Percentiles rank a stretch among this genome's conserved stretches.
Conservation (phyloP, 2,329 filamentous ascomycete species). For the Aspergillus arachidicola region DNA sequence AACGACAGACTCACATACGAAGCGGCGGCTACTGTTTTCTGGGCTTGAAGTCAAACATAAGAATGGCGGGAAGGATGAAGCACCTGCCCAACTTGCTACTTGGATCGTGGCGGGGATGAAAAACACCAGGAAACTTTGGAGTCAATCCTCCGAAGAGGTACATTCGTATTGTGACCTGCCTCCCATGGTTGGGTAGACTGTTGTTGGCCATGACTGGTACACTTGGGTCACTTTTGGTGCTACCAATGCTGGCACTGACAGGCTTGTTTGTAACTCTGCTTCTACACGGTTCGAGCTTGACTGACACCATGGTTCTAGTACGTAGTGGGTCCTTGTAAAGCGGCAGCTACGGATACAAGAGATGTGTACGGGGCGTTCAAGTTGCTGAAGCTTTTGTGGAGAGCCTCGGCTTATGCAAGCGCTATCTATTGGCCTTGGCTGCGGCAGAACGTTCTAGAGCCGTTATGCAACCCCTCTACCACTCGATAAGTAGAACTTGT, state of each 20-base stretch:
- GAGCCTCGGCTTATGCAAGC: not conserved
- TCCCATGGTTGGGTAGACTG: conserved; percentile 3
- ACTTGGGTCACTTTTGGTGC: not conserved
- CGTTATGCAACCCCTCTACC: not conserved
- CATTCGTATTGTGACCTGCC: not conserved
- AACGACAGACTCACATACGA: not conserved
- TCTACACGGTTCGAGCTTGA: not conserved
- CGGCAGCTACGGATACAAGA: not conserved
- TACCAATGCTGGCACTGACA: not conserved
- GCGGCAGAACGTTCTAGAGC: not conserved
- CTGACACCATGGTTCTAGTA: not conserved
- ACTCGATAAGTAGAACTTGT: too few species aligned
- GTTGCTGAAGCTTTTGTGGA: not conserved
- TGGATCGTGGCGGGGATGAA: conserved; percentile 1
- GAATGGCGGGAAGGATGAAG: conserved; percentile 1
- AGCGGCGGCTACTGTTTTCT: not conserved
- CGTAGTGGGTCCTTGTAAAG: not conserved
- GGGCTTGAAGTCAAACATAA: not conserved
- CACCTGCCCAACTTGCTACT: not conserved
- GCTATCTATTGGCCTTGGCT: not conserved
- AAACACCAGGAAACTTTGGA: not conserved
- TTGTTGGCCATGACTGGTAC: conserved; percentile 11
- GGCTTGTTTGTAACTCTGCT: not conserved
- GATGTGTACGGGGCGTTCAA: not conserved
- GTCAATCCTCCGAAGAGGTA: not conserved